These are phyloP conservation scores for Spencermartinsiella ligniputridi DNA, from an alignment of 1,139 yeast species.

Conservation along the genomic window DNA sequence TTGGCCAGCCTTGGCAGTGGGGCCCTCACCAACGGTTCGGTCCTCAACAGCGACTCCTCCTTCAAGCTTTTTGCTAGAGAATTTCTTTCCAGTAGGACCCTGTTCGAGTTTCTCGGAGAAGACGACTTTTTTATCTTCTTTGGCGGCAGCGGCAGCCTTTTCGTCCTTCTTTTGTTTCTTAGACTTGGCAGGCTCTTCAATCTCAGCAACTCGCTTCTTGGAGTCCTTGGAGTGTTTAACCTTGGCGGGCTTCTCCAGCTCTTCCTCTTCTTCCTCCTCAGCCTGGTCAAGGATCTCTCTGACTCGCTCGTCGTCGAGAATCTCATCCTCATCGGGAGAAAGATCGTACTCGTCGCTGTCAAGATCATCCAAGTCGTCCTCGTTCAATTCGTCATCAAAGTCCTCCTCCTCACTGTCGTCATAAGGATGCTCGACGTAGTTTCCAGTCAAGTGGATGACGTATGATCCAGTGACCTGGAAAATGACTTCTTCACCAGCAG, in stretches of 20 bases:
- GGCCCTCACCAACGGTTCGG: slow-evolving; percentile 83
- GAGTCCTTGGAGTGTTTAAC: slow-evolving; percentile 43
- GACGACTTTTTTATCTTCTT: slow-evolving; percentile 68
- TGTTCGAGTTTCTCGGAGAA: slow-evolving; percentile 88
- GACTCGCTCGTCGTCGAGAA: slow-evolving; percentile 36
- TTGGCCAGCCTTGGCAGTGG: slow-evolving; percentile 81
- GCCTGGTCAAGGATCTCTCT: slow-evolving; percentile 33
- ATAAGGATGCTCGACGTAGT: slow-evolving; percentile 92
- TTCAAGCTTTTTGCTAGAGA: slow-evolving; percentile 70
- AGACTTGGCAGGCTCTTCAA: slow-evolving; percentile 24
- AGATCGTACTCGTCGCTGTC: slow-evolving; percentile 77
- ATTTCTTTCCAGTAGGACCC: slow-evolving; percentile 58
- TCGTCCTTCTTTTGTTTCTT: slow-evolving; percentile 33
- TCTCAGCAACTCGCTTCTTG: slow-evolving; percentile 34
- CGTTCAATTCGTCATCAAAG: slow-evolving; percentile 43
- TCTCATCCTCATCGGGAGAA: slow-evolving; percentile 90
- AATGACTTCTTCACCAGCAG: slow-evolving; percentile 90
- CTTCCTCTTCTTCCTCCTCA: slow-evolving; percentile 53
- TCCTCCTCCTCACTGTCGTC: slow-evolving; percentile 60
- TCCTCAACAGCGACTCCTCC: slow-evolving; percentile 96
- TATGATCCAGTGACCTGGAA: slow-evolving; percentile 95
- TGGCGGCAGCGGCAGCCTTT: slow-evolving; percentile 29
- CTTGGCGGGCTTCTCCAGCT: slow-evolving; percentile 42
- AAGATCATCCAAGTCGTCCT: slow-evolving; percentile 37
- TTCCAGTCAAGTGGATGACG: slow-evolving; percentile 89